Base-by-base conservation (phyloP, 2,329 filamentous ascomycete genomes). In the Chaetomium globosum region DNA sequence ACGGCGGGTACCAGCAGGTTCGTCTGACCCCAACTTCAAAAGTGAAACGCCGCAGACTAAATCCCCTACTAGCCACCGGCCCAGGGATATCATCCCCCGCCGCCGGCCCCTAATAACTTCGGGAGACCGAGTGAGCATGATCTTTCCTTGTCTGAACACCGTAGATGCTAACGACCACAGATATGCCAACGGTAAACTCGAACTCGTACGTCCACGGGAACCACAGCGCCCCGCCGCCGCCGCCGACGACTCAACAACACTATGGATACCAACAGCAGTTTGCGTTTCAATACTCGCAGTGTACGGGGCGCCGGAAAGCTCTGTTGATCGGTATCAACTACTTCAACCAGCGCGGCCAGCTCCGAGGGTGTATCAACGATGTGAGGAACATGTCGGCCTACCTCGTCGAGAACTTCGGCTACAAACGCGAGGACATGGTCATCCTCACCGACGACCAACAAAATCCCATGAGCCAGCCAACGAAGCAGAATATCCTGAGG, bases 371-470 rank as follows among this genome's bases (percentile, higher is more conserved):
- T 75, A 97, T 97, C 81, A 97, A 98, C 75, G 94, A 98, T 76
- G 94, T 97, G 52, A 91, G 93, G 79, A 97, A 97, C 80, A 96
- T 98, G 92, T 96, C 93, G 26, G 85, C 85, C 58, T 98, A 97
- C 75, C 82, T 98, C 65, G 91, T 92, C 69, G 87, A 93, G 77
- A 88, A 92, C 74, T 97, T 96, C 77, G 91, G 91, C 33, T 98
- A 98, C 77, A 93, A 92, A 79, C 84, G 93, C 65, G 94, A 97
- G 78, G 93, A 98, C 75, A 98, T 98, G 94, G 94, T 98, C 23
- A 89, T 95, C 68, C 84, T 98, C 75, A 97, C 94, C 48, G 94
- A 98, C 75, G 94, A 98, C 76, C 93, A 97, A 80, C 92, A 97
- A 76, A 97, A 97, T 73, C 92, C 92, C 30, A 96, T 97, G 91